Percentiles rank a stretch among this genome's conserved stretches.
These are phyloP conservation scores for Lithospermum erythrorhizon DNA, from an alignment of 257 asterid genomes.

Conservation along the genomic window DNA sequence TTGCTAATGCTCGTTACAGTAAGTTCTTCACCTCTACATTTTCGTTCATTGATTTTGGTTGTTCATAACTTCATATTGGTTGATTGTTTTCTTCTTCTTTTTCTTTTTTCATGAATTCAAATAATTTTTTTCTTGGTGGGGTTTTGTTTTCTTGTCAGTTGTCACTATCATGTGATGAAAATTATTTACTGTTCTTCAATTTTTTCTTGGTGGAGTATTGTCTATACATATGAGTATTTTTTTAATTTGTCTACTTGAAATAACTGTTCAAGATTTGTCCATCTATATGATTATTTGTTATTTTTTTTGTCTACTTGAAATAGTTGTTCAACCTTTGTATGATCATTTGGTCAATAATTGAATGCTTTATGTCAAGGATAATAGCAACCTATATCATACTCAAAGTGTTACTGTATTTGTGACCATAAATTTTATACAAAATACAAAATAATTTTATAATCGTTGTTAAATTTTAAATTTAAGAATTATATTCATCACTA, in stretches of 20 bases:
- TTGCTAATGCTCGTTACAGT: slow-evolving; percentile 87
- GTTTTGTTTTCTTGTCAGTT: not conserved
- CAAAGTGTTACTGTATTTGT: too few species aligned
- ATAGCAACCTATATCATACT: too few species aligned
- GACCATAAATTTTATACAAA: too few species aligned
- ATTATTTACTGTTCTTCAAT: not conserved
- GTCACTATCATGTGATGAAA: not conserved
- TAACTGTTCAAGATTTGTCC: not conserved
- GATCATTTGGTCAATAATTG: not conserved
- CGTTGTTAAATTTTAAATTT: too few species aligned
- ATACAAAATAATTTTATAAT: too few species aligned
- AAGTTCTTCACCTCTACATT: slow-evolving; percentile 24
- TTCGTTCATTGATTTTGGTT: not conserved
- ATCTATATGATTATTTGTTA: not conserved
- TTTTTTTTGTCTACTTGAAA: not conserved
- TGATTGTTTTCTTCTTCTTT: not conserved
- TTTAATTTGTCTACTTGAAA: not conserved
- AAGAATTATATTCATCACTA: too few species aligned
- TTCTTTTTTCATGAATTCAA: not conserved
- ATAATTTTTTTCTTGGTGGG: not conserved
- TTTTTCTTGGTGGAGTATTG: too few species aligned
- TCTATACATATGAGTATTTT: too few species aligned
- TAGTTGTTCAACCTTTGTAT: not conserved
- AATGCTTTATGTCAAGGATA: not conserved
- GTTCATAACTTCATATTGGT: not conserved